Conservation (phyloP, 495 filamentous ascomycete species). For the Tirmania nivea region DNA sequence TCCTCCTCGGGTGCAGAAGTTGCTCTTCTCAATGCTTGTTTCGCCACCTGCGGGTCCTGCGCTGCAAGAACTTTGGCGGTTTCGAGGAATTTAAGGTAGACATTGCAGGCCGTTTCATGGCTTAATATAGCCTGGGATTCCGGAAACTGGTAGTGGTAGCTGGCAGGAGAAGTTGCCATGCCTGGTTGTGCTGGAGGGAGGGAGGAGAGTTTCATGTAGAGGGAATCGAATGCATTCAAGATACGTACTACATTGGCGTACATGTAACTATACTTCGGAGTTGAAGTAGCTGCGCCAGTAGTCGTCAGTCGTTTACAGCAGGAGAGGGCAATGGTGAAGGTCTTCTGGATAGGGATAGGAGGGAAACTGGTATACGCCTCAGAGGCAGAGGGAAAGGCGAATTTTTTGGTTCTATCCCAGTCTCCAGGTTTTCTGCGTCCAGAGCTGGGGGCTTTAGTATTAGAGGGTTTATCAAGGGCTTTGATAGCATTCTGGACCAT, state of each 20-base stretch:
- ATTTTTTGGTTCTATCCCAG: neutral
- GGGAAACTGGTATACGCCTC: too few species aligned
- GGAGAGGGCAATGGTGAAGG: slow-evolving; percentile 6
- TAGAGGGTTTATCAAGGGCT: neutral
- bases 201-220: too few species aligned
- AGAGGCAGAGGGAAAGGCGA: neutral
- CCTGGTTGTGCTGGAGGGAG: too few species aligned
- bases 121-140: too few species aligned
- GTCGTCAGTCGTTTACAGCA: slow-evolving; percentile 6
- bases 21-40: neutral
- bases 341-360: neutral
- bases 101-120: too few species aligned
- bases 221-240: too few species aligned
- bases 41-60: neutral
- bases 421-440: neutral
- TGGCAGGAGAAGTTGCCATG: too few species aligned
- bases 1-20: neutral
- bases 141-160: too few species aligned
- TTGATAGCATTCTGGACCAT: neutral
- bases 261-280: neutral
- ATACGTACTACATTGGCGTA: too few species aligned
- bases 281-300: slow-evolving; percentile 4
- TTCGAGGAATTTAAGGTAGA: neutral
- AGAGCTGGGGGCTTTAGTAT: neutral
- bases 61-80: neutral